Evolutionary conservation across 805 yeast species (phyloP).

Genomic region (Teunomyces cretensis): DNA sequence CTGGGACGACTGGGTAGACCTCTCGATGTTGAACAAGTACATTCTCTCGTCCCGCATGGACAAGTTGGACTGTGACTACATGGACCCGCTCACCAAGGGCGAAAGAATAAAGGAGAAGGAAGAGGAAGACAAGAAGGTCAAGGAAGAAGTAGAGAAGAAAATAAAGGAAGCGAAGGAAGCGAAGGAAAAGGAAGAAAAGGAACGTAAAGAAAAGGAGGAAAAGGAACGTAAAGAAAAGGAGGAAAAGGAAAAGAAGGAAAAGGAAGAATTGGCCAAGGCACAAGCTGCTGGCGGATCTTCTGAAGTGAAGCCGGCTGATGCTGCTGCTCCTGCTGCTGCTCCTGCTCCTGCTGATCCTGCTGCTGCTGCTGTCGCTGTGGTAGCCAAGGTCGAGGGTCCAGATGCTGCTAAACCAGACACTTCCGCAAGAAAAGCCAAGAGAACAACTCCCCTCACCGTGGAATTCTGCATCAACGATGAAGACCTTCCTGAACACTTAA

Average conservation of each 20-base stretch:
- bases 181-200: slow-evolving; percentile 10
- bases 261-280: slow-evolving; percentile 2
- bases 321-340: no score
- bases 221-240: slow-evolving; percentile 10
- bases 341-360: no score
- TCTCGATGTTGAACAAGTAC: slow-evolving; percentile 35
- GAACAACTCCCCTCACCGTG: slow-evolving; percentile 6
- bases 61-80: slow-evolving; percentile 14
- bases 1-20: slow-evolving; percentile 58
- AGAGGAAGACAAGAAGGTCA: slow-evolving; percentile 7
- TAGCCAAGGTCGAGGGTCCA: no score
- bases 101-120: slow-evolving; percentile 9
- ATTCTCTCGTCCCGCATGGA: slow-evolving; percentile 8
- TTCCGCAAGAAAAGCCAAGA: neutral
- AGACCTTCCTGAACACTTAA: slow-evolving; percentile 11
- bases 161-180: slow-evolving; percentile 9
- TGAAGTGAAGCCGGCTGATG: no score
- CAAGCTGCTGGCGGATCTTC: neutral
- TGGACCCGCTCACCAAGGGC: slow-evolving; percentile 14
- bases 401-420: no score
- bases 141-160: slow-evolving; percentile 4
- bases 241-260: slow-evolving; percentile 7
- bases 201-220: slow-evolving; percentile 8
- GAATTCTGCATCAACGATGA: slow-evolving; percentile 20
- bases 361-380: no score